phyloP scores from a whole-genome alignment of 2,329 filamentous ascomycete genomes.

The Penicillium occitanis region DNA sequence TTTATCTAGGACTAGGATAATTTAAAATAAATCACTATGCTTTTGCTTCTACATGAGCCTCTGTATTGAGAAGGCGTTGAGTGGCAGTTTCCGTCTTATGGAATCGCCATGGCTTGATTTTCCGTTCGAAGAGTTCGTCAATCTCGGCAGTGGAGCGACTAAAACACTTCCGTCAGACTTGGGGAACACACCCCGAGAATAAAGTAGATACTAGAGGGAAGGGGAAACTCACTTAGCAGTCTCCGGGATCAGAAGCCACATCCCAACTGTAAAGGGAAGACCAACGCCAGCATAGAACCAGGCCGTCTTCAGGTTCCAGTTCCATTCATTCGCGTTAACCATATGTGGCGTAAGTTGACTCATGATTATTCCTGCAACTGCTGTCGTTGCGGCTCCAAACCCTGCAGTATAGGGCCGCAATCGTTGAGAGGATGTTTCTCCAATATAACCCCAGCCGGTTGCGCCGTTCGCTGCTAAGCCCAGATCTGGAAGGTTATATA shows the following conservation, averaged over 20 bases:
- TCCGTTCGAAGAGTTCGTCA: slow-evolving; percentile 32
- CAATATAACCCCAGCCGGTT: slow-evolving; percentile 34
- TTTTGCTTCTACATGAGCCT: neutral
- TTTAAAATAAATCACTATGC: neutral
- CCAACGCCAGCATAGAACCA: neutral
- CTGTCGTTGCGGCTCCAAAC: neutral
- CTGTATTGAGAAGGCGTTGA: slow-evolving; percentile 7
- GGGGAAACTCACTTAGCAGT: neutral
- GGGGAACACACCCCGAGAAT: neutral
- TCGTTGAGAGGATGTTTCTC: slow-evolving; percentile 40
- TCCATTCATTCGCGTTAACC: neutral
- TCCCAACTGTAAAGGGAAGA: neutral
- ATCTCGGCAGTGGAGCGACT: slow-evolving; percentile 25
- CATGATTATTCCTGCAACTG: neutral
- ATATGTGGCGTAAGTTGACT: slow-evolving; percentile 22
- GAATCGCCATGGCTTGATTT: slow-evolving; percentile 30
- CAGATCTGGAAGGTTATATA: slow-evolving; percentile 9
- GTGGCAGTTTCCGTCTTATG: slow-evolving; percentile 22
- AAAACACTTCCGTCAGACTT: neutral
- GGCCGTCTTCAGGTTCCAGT: neutral
- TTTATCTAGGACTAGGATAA: neutral
- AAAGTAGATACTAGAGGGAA: neutral
- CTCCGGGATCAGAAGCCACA: neutral
- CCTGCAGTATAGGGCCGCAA: slow-evolving; percentile 20
- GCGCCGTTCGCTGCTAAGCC: slow-evolving; percentile 30